A percentile compares a stretch with the other conserved stretches of the same genome.
These are phyloP conservation scores for Sarocladium kiliense DNA, from an alignment of 2,329 filamentous ascomycete genomes.

Conservation along the genomic window DNA sequence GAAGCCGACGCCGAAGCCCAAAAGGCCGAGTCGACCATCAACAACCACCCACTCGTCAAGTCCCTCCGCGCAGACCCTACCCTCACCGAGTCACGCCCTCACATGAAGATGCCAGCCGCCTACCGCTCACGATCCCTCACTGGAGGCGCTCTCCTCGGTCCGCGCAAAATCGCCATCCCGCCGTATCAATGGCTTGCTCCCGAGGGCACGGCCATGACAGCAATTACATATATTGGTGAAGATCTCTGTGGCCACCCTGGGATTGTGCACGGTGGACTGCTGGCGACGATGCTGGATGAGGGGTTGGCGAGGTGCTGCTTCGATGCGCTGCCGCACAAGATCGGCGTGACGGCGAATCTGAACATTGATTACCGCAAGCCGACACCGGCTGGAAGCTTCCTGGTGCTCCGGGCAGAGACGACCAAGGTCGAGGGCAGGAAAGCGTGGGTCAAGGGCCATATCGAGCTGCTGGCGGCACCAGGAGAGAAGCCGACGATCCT, in stretches of 20 bases:
- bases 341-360: constrained; percentile 81
- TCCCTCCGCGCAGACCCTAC: constrained; percentile 61
- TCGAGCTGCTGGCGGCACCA: constrained; percentile 67
- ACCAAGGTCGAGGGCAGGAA: constrained; percentile 87
- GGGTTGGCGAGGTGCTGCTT: constrained; percentile 86
- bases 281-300: constrained; percentile 92
- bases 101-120: constrained; percentile 73
- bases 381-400: constrained; percentile 66
- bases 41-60: constrained; percentile 67
- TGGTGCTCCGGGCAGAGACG: constrained; percentile 75
- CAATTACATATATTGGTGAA: constrained; percentile 70
- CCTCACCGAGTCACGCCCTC: constrained; percentile 73
- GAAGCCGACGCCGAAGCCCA: constrained; percentile 42
- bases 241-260: constrained; percentile 86
- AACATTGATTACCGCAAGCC: constrained; percentile 80
- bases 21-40: constrained; percentile 68
- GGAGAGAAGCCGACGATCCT: constrained; percentile 62
- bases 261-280: constrained; percentile 82
- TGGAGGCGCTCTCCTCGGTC: constrained; percentile 70
- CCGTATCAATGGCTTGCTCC: constrained; percentile 72
- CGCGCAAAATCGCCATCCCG: constrained; percentile 72
- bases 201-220: constrained; percentile 63
- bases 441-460: constrained; percentile 84
- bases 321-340: constrained; percentile 76
- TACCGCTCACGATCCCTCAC: constrained; percentile 75